Evolutionary conservation across 2,329 filamentous ascomycete species (phyloP), one percentile per base, ranked within the genome.

Genomic region (Gnomoniopsis sp.): DNA sequence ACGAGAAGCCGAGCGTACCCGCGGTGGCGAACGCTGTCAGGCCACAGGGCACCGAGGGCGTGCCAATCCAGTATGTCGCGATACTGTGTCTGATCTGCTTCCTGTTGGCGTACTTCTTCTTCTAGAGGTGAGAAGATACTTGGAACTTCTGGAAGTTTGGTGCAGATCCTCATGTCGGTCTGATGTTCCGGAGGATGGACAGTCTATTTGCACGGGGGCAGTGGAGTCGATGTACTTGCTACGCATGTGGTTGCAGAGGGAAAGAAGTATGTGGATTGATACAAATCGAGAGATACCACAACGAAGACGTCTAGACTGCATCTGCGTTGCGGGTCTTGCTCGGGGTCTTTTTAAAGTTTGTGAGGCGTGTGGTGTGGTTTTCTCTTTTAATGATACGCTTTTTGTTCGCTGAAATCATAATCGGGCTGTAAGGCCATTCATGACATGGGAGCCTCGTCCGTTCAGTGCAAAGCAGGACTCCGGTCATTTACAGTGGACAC

Each of bases 71-170:
- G 72, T 84, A 93, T 63, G 90, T 90, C 48, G 93, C 95, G 22
- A 79, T 86, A 22, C 78, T 99, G 47, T 97, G 93, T 72, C 79
- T 99, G 68, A 68, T 96, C 64, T 93, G 91, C 79, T 99, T 99
- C 78, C 76, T 99, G 70, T 83, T 98, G 67, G 95, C 92, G 57
- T 99, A 97, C 77, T 85, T 98, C 74, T 92, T 99, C 80, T 99
- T 99, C 76, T 99, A 87, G 58, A 30, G 34, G 43, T 49, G 49
- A 53, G 55, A 46, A 34, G 15, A 50, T 15, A 21, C 8, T 15
- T 23, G 44, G 19, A 47, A n/a, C 11, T 23, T 15, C 23, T 11
- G 21, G 12, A 23, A 23, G 10, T 21, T 11, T 15, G 14, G 41
- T 10, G n/a, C n/a, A 4, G 41, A 17, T 19, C 15, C 14, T 43